These are phyloP conservation scores for Alternaria alternata DNA, from an alignment of 2,329 filamentous ascomycete species.

Conservation along the genomic window DNA sequence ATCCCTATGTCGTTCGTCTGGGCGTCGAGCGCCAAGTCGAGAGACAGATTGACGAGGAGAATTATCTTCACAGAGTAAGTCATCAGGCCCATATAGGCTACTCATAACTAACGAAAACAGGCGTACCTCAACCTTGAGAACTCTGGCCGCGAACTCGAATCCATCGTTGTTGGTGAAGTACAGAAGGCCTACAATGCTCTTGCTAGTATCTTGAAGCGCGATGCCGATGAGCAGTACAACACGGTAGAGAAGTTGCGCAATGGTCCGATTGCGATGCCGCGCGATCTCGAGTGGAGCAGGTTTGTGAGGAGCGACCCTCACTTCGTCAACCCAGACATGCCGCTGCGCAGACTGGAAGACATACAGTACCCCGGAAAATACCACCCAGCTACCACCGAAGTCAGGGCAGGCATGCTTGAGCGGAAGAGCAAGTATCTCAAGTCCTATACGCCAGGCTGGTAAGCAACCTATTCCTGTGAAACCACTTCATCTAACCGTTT, in stretches of 20 bases:
- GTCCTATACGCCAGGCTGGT: constrained; percentile 96
- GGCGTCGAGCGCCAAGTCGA: constrained; percentile 90
- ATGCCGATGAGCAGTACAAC: constrained; percentile 81
- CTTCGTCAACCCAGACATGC: constrained; percentile 84
- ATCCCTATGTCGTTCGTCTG: constrained; percentile 87
- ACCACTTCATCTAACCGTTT: constrained; percentile 14
- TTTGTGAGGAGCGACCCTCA: constrained; percentile 84
- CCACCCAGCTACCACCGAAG: constrained; percentile 82
- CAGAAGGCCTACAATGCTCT: constrained; percentile 98
- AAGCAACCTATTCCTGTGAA: constrained; percentile 48
- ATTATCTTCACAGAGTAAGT: constrained; percentile 88
- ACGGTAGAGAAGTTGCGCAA: constrained; percentile 81
- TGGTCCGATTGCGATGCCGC: constrained; percentile 90
- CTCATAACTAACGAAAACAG: constrained; percentile 55
- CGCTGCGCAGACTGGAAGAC: constrained; percentile 78
- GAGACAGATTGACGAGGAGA: constrained; percentile 93
- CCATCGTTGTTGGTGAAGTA: constrained; percentile 95
- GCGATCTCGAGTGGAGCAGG: constrained; percentile 87
- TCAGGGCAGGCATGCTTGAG: constrained; percentile 89
- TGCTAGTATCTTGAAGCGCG: constrained; percentile 87
- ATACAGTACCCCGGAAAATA: constrained; percentile 93
- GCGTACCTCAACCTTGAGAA: constrained; percentile 94
- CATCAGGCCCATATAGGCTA: neutral
- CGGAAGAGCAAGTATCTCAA: constrained; percentile 99
- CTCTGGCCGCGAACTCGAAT: constrained; percentile 92